Evolutionary conservation across 2,329 filamentous ascomycete species (phyloP), one percentile per base, ranked within the genome.

Genomic region (Aureobasidium zeae): DNA sequence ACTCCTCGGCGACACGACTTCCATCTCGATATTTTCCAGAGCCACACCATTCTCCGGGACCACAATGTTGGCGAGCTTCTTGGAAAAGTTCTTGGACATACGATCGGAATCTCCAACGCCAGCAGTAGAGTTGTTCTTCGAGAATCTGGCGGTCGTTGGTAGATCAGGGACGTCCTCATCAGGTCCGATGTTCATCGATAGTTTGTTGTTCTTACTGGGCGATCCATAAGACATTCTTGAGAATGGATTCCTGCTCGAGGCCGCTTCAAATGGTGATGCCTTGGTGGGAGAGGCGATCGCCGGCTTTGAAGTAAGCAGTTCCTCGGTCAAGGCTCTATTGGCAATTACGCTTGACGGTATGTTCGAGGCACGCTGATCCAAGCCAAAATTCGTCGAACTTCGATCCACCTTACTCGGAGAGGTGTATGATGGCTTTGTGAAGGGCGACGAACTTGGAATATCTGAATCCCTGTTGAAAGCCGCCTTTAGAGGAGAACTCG

Each of bases 1-100:
- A 3, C 31, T 22, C 4, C 7, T 16, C 4, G 31, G 21, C 22
- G 13, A 5, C 11, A 9, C 10, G 28, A 30, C 10, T 30, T 8
- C 28, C 13, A 5, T 12, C 5, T 11, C 7, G 13, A 22, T 20
- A 12, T n/a, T 12, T 13, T 20, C 17, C 4, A 34, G 12, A 8
- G 15, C 9, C n/a, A 17, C 15, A 13, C 12, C 29, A 20, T 33
- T 19, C 9, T 33, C 29, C 5, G 38, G 29, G 2, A 33, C 6
- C 11, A 11, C 15, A n/a, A 42, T 32, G 5, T n/a, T 33, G 12
- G 31, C 11, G 7, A 44, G 10, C 9, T 35, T 44, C 5, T 42
- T 42, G 8, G 38, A 42, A 42, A 21, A 42, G 17, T 42, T 42
- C 7, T 22, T 44, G 8, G 31, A 44, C 2, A 19, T 9, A 13